Evolutionary conservation across 2,329 filamentous ascomycete species (phyloP).

Genomic region (Cladobotryum mycophilum): DNA sequence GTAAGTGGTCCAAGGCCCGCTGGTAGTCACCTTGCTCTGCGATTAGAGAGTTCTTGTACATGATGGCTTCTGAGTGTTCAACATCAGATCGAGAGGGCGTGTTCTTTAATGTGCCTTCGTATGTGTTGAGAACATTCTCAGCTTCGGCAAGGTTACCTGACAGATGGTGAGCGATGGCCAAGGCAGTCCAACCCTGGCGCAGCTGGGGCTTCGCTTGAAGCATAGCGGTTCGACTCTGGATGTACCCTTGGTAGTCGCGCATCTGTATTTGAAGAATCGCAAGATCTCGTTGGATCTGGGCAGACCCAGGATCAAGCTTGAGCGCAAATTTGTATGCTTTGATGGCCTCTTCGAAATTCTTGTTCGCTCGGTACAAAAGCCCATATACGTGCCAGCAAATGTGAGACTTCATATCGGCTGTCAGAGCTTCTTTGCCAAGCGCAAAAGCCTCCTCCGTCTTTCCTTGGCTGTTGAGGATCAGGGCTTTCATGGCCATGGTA

Average conservation of each 20-base stretch:
- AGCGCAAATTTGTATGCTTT: constrained; percentile 98
- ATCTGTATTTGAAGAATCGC: constrained; percentile 93
- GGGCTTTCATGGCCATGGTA: constrained; percentile 96
- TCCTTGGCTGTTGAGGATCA: constrained; percentile 89
- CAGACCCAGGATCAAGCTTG: constrained; percentile 85
- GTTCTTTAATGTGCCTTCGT: constrained; percentile 85
- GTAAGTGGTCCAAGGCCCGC: constrained; percentile 79
- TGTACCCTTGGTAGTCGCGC: constrained; percentile 89
- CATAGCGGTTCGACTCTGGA: constrained; percentile 84
- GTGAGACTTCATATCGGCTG: constrained; percentile 97
- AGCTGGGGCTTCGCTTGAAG: constrained; percentile 74
- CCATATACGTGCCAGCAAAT: constrained; percentile 99
- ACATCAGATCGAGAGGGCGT: constrained; percentile 71
- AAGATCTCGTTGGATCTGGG: constrained; percentile 89
- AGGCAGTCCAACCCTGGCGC: constrained; percentile 94
- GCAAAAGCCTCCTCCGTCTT: constrained; percentile 92
- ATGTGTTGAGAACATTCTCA: constrained; percentile 84
- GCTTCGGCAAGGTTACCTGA: constrained; percentile 79
- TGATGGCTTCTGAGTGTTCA: constrained; percentile 85
- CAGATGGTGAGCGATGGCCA: constrained; percentile 88
- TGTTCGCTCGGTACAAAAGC: constrained; percentile 82
- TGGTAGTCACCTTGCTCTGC: constrained; percentile 80
- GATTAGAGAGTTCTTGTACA: constrained; percentile 96
- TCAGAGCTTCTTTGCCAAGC: constrained; percentile 85
- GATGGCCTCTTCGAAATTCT: constrained; percentile 98